Evolutionary conservation across 2,329 filamentous ascomycete species (phyloP).

Genomic region (Beauveria sp.): DNA sequence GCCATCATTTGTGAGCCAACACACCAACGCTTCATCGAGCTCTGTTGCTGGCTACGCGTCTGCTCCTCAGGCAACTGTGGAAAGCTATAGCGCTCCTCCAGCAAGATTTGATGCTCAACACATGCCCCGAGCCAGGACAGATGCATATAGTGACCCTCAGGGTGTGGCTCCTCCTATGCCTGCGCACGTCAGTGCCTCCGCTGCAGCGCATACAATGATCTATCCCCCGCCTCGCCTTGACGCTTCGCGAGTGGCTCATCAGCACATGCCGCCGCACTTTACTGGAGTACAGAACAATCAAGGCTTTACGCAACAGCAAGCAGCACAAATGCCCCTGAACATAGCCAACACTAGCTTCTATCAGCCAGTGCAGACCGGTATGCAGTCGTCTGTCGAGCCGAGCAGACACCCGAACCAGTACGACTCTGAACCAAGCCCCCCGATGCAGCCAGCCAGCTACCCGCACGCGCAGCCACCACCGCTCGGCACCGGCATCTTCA

Average conservation of each 20-base stretch:
- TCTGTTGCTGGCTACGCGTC: not conserved
- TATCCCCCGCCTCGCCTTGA: not conserved
- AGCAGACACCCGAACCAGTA: not conserved
- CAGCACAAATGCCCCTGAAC: not conserved
- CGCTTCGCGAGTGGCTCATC: not conserved
- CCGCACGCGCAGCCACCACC: not conserved
- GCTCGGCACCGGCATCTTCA: slow-evolving; percentile 8
- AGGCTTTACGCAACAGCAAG: not conserved
- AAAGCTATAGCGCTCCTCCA: not conserved
- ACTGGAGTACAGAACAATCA: not conserved
- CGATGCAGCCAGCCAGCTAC: not conserved
- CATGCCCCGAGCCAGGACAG: not conserved
- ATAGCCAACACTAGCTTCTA: not conserved
- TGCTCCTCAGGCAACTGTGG: not conserved
- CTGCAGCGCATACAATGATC: not conserved
- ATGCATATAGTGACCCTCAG: not conserved
- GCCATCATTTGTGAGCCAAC: not conserved
- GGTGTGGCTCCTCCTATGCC: not conserved
- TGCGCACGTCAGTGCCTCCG: not conserved
- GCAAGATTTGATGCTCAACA: not conserved
- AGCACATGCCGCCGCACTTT: not conserved
- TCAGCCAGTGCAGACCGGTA: not conserved
- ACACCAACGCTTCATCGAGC: not conserved
- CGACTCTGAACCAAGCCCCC: not conserved
- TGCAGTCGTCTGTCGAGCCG: not conserved